Evolutionary conservation across 2,329 filamentous ascomycete species (phyloP), one percentile per base, ranked within the genome.

Genomic region (Hypoxylon rubiginosum): DNA sequence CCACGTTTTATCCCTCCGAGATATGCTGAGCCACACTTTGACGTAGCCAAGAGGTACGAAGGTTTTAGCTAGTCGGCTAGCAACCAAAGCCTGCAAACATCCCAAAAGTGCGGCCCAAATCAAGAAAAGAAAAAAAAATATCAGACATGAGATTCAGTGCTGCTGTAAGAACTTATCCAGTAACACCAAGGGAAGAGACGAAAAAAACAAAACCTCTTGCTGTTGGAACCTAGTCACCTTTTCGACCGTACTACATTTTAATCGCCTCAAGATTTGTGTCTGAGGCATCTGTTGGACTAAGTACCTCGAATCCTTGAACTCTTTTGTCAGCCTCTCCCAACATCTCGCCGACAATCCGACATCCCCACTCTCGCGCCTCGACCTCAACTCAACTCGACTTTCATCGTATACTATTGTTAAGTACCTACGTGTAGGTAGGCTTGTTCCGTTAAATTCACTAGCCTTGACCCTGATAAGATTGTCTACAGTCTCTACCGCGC

Each of bases 1-100:
- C 65, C 65, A 68, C 65, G 61, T 11, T 54, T 53, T 49, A 24
- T 43, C 39, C n/a, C 39, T 21, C 39, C 13, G 13, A 54, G 10
- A 17, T 13, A n/a, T 34, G 34, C 66, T 69, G 58, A 70, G 69
- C 67, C 68, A 71, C 69, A 46, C n/a, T 39, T 68, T 71, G 69
- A 71, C 67, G 65, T 68, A 68, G 66, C 66, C 62, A 64, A 65
- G 62, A 43, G 30, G 30, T 53, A 28, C 13, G 48, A 55, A 55
- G 17, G 39, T 39, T 30, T 30, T 17, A 58, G 46, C 45, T 24
- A 24, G 21, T 4, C 2, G 21, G 21, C 4, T 24, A 24, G 21
- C 21, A 24, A 24, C 21, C 2, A 24, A 24, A 24, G 21, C 21
- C 21, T 24, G 19, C 46, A 45, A 60, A 43, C n/a, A 36, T 32